Conservation (phyloP, 2,329 filamentous ascomycete genomes). For the Microdochium trichocladiopsis region DNA sequence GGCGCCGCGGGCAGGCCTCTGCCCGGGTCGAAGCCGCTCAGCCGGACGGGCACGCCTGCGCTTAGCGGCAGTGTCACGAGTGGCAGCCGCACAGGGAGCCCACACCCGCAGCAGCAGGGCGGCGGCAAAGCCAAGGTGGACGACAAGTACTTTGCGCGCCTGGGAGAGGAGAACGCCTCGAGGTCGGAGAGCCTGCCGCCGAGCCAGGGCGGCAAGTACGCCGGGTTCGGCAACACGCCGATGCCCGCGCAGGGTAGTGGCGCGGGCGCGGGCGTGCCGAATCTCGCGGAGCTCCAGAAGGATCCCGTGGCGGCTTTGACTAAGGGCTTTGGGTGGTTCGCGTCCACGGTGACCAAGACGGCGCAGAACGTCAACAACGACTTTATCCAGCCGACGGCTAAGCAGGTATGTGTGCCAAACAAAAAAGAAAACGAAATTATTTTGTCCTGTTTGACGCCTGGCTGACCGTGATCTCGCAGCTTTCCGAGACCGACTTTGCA, state of each 20-base stretch:
- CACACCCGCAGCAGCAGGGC: constrained; percentile 17
- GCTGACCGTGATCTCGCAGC: too few species aligned
- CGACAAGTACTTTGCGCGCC: constrained; percentile 82
- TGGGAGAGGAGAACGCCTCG: constrained; percentile 76
- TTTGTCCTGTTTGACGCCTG: background rate
- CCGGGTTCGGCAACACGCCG: constrained; percentile 79
- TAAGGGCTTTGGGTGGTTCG: constrained; percentile 93
- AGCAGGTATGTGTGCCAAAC: too few species aligned
- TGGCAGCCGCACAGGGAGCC: constrained; percentile 31
- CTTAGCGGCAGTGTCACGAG: constrained; percentile 24
- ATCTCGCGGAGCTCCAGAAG: constrained; percentile 81
- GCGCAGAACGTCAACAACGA: constrained; percentile 87
- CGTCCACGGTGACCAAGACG: constrained; percentile 78
- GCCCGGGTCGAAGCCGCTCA: constrained; percentile 17
- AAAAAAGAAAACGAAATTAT: too few species aligned
- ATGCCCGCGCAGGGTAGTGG: constrained; percentile 38
- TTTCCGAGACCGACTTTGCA: constrained; percentile 74
- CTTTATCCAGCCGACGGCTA: constrained; percentile 88
- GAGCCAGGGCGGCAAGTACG: constrained; percentile 87
- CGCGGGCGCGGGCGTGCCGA: constrained; percentile 45
- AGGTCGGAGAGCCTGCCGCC: constrained; percentile 71
- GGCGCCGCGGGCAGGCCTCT: constrained; percentile 22
- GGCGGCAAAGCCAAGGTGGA: constrained; percentile 56
- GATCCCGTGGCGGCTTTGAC: constrained; percentile 79
- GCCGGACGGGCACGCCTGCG: constrained; percentile 29